These are phyloP conservation scores for Entomortierella chlamydospora DNA, from an alignment of 192 early-diverging fungal genomes.

Conservation along the genomic window DNA sequence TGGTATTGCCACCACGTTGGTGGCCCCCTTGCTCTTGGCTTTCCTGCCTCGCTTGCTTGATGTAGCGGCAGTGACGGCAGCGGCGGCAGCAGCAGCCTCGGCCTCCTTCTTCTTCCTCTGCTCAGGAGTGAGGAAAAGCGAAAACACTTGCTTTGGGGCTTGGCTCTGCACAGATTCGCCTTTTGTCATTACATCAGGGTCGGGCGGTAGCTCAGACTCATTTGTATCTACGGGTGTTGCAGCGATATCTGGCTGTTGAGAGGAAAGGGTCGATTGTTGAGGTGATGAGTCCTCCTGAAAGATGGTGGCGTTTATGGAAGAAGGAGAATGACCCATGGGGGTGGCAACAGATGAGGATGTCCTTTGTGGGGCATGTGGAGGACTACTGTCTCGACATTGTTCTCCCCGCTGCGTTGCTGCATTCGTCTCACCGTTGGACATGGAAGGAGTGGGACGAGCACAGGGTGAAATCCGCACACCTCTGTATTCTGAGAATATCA, in stretches of 20 bases:
- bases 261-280: not conserved
- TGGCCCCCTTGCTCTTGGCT: slow-evolving; percentile 16
- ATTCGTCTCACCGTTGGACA: not conserved
- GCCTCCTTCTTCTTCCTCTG: slow-evolving; percentile 36
- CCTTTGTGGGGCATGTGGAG: not conserved
- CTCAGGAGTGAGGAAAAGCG: slow-evolving; percentile 43
- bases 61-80: not conserved
- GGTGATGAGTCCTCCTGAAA: not conserved
- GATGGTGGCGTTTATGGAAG: slow-evolving; percentile 18
- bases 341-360: not conserved
- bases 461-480: too few species aligned
- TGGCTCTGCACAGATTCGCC: not conserved
- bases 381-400: not conserved
- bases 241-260: not conserved
- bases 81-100: not conserved
- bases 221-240: not conserved
- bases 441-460: not conserved
- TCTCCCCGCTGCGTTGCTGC: not conserved
- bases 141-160: slow-evolving; percentile 40
- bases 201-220: not conserved
- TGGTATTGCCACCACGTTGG: not conserved
- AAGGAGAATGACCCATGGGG: not conserved
- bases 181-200: not conserved
- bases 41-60: slow-evolving; percentile 29
- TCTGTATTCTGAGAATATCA: not conserved